Evolutionary conservation across 768 basidiomycete species (phyloP).

Genomic region (Pilatotrama ljubarskyi): DNA sequence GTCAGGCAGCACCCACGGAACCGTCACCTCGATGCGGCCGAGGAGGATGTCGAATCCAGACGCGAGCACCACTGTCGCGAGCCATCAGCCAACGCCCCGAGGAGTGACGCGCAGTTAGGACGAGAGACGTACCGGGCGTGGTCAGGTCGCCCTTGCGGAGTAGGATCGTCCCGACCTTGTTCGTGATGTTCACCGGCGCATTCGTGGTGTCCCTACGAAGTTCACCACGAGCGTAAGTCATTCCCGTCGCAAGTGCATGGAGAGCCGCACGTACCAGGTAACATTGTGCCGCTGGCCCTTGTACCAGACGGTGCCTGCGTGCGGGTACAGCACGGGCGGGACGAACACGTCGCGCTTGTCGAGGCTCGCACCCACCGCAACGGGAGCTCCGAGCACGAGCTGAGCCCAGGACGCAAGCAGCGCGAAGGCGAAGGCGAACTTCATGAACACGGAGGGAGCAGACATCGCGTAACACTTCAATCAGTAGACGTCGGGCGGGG

Average conservation of each 20-base stretch:
- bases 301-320: slow-evolving; percentile 18
- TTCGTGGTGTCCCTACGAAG: slow-evolving; percentile 31
- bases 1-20: slow-evolving; percentile 35
- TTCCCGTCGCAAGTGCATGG: too few species aligned
- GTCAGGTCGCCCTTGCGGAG: slow-evolving; percentile 29
- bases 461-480: neutral
- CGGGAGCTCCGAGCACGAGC: slow-evolving; percentile 1
- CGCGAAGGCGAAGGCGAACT: slow-evolving; percentile 5
- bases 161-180: slow-evolving; percentile 22
- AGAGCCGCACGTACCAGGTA: slow-evolving; percentile 11
- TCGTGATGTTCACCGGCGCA: slow-evolving; percentile 42
- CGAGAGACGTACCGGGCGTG: slow-evolving; percentile 28
- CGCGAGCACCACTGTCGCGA: slow-evolving; percentile 32
- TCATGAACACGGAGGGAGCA: slow-evolving; percentile 1
- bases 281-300: slow-evolving; percentile 19
- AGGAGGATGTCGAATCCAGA: slow-evolving; percentile 35
- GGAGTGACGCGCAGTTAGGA: too few species aligned
- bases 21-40: slow-evolving; percentile 36
- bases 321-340: slow-evolving; percentile 20
- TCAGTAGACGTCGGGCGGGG: too few species aligned
- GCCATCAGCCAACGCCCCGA: neutral
- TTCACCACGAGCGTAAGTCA: neutral
- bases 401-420: slow-evolving; percentile 7
- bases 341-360: slow-evolving; percentile 18
- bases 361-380: neutral